A percentile compares a stretch with the other conserved stretches of the same genome.
Conservation (phyloP, 2,329 filamentous ascomycete species). For the Cryphonectria radicalis region DNA sequence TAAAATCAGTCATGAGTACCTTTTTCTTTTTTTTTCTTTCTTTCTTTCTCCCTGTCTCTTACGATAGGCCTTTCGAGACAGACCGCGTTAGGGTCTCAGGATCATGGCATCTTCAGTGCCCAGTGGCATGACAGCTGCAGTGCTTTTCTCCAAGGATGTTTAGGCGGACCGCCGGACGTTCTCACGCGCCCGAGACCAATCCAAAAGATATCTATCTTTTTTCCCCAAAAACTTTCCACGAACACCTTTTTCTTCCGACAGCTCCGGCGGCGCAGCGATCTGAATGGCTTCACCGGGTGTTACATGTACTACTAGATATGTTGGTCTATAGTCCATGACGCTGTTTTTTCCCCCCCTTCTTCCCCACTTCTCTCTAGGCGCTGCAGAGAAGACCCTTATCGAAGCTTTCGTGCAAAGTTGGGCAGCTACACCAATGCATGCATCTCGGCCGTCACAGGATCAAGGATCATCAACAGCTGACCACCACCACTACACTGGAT, state of each 20-base stretch:
- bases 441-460: not conserved
- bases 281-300: not conserved
- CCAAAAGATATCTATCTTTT: not conserved
- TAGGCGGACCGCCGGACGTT: not conserved
- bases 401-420: not conserved
- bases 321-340: not conserved
- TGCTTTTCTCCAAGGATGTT: not conserved
- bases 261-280: not conserved
- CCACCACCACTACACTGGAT: not conserved
- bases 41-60: not conserved
- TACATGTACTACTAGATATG: too few relatives aligned
- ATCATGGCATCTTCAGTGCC: not conserved
- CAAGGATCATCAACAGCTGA: conserved; percentile 1
- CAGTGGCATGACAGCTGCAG: not conserved
- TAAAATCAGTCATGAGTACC: too few relatives aligned
- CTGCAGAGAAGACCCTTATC: too few relatives aligned
- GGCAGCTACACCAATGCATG: not conserved
- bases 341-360: not conserved
- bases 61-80: not conserved
- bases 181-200: not conserved
- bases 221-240: not conserved
- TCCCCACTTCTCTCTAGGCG: not conserved
- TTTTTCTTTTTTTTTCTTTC: too few relatives aligned
- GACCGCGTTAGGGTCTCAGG: not conserved
- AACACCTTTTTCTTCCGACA: not conserved